Conservation (phyloP, 805 yeast species). For the Saccharomycopsis sp. region DNA sequence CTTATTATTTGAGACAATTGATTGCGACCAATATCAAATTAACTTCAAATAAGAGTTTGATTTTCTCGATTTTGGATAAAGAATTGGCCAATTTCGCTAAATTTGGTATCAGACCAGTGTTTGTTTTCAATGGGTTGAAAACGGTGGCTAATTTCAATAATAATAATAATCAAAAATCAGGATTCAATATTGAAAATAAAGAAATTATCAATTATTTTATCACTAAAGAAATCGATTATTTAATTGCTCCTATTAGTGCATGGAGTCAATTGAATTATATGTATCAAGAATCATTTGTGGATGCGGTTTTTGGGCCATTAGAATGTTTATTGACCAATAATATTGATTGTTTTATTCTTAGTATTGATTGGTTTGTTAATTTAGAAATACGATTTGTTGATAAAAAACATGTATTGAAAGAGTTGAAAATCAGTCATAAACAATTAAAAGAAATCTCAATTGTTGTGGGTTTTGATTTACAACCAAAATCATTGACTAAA, state of each 20-base stretch:
- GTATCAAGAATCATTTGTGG: constrained; percentile 43
- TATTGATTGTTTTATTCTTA: constrained; percentile 61
- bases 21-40: no score
- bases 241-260: constrained; percentile 76
- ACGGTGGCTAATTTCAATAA: no score
- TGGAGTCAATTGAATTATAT: constrained; percentile 73
- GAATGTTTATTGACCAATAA: constrained; percentile 56
- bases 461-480: constrained; percentile 70
- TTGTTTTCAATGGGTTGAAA: constrained; percentile 74
- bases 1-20: constrained; percentile 51
- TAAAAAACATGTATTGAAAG: constrained; percentile 44
- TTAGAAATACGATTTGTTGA: constrained; percentile 62
- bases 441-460: constrained; percentile 69
- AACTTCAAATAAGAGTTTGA: constrained; percentile 43
- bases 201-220: constrained; percentile 50
- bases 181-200: constrained; percentile 29
- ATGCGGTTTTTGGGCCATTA: constrained; percentile 76
- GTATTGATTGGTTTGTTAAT: constrained; percentile 56
- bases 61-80: constrained; percentile 43
- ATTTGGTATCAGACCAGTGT: constrained; percentile 71
- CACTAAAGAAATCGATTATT: constrained; percentile 45
- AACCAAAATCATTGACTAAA: constrained; percentile 53
- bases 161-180: constrained; percentile 22
- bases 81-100: no score
- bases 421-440: constrained; percentile 47